These are phyloP conservation scores for Fraxinus dipetala DNA, from an alignment of 305 asterid species.

Conservation along the genomic window DNA sequence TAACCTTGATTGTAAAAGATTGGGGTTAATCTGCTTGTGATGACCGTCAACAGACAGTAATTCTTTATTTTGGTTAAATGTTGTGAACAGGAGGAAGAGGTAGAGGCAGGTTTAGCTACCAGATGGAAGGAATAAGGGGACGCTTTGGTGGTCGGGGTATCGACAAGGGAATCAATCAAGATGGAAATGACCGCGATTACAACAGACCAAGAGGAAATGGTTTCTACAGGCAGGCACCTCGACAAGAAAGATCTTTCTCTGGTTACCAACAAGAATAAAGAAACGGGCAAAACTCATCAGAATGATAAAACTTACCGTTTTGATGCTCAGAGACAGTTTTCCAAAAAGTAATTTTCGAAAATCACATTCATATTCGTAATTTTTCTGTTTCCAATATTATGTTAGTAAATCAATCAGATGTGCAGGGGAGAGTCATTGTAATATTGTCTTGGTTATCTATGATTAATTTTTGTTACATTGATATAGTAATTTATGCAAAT, in stretches of 20 bases:
- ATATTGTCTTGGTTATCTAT: neutral
- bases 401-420: neutral
- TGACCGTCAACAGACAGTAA: neutral
- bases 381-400: conserved; percentile 12
- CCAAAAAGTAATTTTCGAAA: conserved; percentile 37
- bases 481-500: neutral
- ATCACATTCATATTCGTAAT: conserved; percentile 28
- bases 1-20: neutral
- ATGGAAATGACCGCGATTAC: conserved; percentile 48
- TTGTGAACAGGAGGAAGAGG: conserved; percentile 66
- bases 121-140: conserved; percentile 56
- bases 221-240: conserved; percentile 49
- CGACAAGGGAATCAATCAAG: conserved; percentile 42
- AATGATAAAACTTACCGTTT: conserved; percentile 29
- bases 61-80: conserved; percentile 10
- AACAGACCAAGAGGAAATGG: conserved; percentile 63
- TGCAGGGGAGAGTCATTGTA: neutral
- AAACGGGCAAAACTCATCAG: conserved; percentile 38
- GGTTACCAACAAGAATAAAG: conserved; percentile 43
- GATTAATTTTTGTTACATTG: neutral
- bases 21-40: neutral
- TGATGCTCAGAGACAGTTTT: conserved; percentile 11
- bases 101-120: conserved; percentile 69
- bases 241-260: conserved; percentile 44
- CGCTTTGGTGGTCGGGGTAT: conserved; percentile 61